phyloP scores from a whole-genome alignment of 1,284 basidiomycete genomes.

The Binderoboletus segoi region DNA sequence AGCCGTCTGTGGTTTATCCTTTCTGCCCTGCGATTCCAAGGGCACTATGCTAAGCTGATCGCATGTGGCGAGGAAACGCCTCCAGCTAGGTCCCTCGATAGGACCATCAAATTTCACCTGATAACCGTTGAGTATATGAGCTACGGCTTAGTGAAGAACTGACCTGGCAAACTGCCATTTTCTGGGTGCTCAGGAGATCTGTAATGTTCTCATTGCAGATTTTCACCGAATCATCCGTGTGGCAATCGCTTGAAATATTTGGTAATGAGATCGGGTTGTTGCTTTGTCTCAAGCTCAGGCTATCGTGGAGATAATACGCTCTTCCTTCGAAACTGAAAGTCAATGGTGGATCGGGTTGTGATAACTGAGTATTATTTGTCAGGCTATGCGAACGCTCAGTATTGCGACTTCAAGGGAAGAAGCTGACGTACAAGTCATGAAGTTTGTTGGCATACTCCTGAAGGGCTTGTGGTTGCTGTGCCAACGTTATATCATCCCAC shows the following conservation, averaged over 20 bases:
- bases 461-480: constrained; percentile 46
- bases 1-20: constrained; percentile 7
- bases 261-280: constrained; percentile 30
- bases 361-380: constrained; percentile 26
- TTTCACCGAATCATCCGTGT: constrained; percentile 15
- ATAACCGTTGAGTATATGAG: constrained; percentile 2
- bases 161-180: constrained; percentile 59
- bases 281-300: constrained; percentile 52
- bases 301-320: constrained; percentile 54
- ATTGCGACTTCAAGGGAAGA: not conserved
- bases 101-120: constrained; percentile 52
- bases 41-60: constrained; percentile 45
- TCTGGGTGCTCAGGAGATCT: constrained; percentile 60
- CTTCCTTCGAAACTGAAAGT: constrained; percentile 42
- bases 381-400: constrained; percentile 27
- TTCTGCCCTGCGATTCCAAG: constrained; percentile 18
- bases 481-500: constrained; percentile 28
- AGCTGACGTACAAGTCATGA: constrained; percentile 46
- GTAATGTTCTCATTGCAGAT: constrained; percentile 47
- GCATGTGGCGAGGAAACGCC: constrained; percentile 53
- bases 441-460: constrained; percentile 46
- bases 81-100: constrained; percentile 49
- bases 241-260: not conserved
- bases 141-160: not conserved
- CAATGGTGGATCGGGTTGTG: constrained; percentile 57